A percentile compares a stretch with the other conserved stretches of the same genome.
phyloP scores from a whole-genome alignment of 2,329 filamentous ascomycete species.

The Fusarium sp. region DNA sequence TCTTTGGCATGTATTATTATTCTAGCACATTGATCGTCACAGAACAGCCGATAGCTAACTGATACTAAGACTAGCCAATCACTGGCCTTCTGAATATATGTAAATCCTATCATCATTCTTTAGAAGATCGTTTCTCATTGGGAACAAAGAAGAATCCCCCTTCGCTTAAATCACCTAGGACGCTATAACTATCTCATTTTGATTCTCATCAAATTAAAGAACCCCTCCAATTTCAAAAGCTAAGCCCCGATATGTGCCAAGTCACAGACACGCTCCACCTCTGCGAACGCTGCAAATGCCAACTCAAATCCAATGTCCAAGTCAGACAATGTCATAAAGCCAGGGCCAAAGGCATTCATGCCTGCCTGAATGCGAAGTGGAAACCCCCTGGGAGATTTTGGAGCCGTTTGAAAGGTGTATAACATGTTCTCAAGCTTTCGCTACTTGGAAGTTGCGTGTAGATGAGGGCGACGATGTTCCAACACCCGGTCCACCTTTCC shows the following conservation, averaged over 20 bases:
- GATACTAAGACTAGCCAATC: accelerated
- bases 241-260: background rate
- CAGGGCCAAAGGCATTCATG: background rate
- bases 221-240: background rate
- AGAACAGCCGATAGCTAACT: accelerated
- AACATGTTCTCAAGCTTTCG: background rate
- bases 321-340: background rate
- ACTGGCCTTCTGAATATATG: too few species aligned
- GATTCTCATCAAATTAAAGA: too few species aligned
- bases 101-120: background rate
- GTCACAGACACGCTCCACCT: background rate
- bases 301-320: background rate
- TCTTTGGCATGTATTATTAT: too few species aligned
- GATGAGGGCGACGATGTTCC: background rate
- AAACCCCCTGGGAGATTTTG: background rate
- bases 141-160: accelerated
- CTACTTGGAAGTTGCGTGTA: background rate
- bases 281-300: background rate
- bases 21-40: accelerated
- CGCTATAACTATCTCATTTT: background rate
- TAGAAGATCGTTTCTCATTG: accelerated
- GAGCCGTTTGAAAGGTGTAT: background rate
- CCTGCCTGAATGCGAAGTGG: background rate
- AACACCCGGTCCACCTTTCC: background rate
- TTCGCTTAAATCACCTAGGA: too few species aligned